A percentile compares a stretch with the other conserved stretches of the same genome.
These are phyloP conservation scores for Mollisiaceae sp. DNA, from an alignment of 2,329 filamentous ascomycete genomes.

Conservation along the genomic window DNA sequence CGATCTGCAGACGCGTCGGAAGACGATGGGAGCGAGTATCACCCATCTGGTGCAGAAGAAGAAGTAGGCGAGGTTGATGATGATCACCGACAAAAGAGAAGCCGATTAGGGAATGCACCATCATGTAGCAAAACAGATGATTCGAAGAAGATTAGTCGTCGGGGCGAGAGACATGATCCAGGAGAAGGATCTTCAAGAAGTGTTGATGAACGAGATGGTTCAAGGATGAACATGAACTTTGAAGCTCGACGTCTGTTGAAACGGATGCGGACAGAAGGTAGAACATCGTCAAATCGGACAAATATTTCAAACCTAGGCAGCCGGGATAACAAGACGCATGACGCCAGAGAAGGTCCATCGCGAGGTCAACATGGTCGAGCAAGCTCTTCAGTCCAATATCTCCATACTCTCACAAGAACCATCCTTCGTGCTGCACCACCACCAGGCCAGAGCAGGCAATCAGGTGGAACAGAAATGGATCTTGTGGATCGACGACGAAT, in stretches of 20 bases:
- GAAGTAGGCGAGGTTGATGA: neutral
- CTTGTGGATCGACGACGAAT: neutral
- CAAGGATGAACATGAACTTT: neutral
- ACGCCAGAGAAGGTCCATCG: neutral
- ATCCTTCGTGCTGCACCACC: neutral
- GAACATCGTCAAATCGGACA: neutral
- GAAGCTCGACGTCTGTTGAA: neutral
- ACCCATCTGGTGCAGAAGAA: neutral
- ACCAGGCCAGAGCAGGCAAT: neutral
- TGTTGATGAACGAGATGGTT: neutral
- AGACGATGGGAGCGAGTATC: neutral
- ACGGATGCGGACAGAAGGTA: neutral
- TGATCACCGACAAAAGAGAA: neutral
- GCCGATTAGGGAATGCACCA: neutral
- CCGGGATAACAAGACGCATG: neutral
- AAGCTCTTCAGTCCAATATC: neutral
- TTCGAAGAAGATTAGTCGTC: neutral
- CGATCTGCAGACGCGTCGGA: neutral
- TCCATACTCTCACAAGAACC: neutral
- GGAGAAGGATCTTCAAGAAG: neutral
- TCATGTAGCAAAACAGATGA: neutral
- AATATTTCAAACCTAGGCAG: neutral
- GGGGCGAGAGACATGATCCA: neutral
- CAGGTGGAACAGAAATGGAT: neutral
- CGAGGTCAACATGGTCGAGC: neutral